A percentile compares a stretch with the other conserved stretches of the same genome.
These are phyloP conservation scores for Podaxis sp. DNA, from an alignment of 768 basidiomycete species.

Conservation along the genomic window DNA sequence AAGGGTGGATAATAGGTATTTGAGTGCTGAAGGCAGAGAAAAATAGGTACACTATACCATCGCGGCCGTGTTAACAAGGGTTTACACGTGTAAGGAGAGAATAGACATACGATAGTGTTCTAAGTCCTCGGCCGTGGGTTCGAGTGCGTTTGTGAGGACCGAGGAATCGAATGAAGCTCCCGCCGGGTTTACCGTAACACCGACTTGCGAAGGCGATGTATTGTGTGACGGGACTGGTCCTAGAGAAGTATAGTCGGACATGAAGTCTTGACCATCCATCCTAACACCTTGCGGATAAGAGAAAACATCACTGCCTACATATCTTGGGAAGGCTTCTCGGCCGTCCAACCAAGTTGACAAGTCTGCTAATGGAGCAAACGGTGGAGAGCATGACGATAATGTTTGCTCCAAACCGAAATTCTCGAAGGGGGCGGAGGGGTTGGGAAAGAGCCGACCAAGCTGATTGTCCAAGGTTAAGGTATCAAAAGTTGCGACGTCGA, in stretches of 20 bases:
- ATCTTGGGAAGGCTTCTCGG: slow-evolving; percentile 34
- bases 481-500: slow-evolving; percentile 18
- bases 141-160: slow-evolving; percentile 27
- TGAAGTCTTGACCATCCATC: slow-evolving; percentile 21
- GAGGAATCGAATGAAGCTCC: slow-evolving; percentile 29
- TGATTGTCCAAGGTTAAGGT: slow-evolving; percentile 34
- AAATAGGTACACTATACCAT: slow-evolving; percentile 47
- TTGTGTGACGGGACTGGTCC: neutral
- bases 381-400: slow-evolving; percentile 31
- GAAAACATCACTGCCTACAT: slow-evolving; percentile 25
- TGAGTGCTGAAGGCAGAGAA: slow-evolving; percentile 54
- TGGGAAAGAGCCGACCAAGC: slow-evolving; percentile 34
- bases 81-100: slow-evolving; percentile 6
- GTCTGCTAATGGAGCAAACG: slow-evolving; percentile 25
- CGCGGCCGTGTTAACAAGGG: slow-evolving; percentile 8
- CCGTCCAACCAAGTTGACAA: slow-evolving; percentile 35
- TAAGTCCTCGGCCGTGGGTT: slow-evolving; percentile 45
- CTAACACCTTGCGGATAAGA: slow-evolving; percentile 17
- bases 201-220: neutral
- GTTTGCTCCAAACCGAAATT: slow-evolving; percentile 16
- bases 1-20: slow-evolving; percentile 55
- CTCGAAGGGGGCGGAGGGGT: slow-evolving; percentile 22
- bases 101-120: slow-evolving; percentile 54
- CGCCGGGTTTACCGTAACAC: neutral
- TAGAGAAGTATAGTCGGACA: slow-evolving; percentile 18